A percentile compares a stretch with the other conserved stretches of the same genome.
Evolutionary conservation across 768 basidiomycete genomes (phyloP).

Genomic region (Flagelloscypha sp.): DNA sequence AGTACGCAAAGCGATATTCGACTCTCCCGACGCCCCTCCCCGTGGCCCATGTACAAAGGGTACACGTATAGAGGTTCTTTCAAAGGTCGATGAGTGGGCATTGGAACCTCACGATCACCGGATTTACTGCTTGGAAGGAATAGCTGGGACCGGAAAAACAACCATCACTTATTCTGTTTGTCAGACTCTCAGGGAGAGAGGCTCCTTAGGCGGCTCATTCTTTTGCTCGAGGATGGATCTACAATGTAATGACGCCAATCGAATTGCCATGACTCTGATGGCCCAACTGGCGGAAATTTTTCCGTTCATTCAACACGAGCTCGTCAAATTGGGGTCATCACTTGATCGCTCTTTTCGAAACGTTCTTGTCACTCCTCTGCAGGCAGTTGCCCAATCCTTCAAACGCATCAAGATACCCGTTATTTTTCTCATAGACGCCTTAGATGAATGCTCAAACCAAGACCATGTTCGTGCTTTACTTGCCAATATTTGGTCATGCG

Average conservation of each 20-base stretch:
- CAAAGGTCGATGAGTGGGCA: not conserved
- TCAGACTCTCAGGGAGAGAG: not conserved
- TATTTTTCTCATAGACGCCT: not conserved
- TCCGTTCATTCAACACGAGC: not conserved
- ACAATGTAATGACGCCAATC: not conserved
- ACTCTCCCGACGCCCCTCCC: too few species aligned
- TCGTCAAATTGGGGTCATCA: not conserved
- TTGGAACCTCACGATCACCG: not conserved
- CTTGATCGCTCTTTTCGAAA: not conserved
- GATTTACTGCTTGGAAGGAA: constrained; percentile 12
- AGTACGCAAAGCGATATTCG: too few species aligned
- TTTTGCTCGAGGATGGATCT: constrained; percentile 1
- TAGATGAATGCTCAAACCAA: not conserved
- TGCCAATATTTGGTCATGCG: not conserved
- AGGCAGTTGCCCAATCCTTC: not conserved
- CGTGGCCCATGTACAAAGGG: not conserved
- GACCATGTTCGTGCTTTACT: not conserved
- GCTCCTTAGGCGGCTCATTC: constrained; percentile 5
- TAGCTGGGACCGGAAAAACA: constrained; percentile 9
- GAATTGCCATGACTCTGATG: too few species aligned
- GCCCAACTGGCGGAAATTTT: too few species aligned
- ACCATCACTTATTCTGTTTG: constrained; percentile 5
- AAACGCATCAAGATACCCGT: not conserved
- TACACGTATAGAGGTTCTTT: not conserved
- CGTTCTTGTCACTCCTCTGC: not conserved